Evolutionary conservation across 352 stramenopile genomes (phyloP).

Genomic region (Globisporangium nagaii): DNA sequence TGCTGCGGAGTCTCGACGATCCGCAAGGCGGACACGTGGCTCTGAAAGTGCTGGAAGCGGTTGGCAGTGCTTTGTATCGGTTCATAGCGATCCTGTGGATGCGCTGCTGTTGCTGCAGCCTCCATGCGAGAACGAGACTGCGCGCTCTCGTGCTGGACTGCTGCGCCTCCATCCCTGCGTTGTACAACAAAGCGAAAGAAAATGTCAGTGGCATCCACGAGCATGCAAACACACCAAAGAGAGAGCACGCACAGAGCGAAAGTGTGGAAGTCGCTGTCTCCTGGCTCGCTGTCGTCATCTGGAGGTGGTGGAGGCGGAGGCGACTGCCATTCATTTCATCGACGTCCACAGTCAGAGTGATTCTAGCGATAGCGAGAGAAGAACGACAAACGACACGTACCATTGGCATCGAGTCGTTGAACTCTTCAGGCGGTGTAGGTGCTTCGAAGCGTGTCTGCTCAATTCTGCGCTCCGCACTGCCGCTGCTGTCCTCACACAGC

Average conservation of each 20-base stretch:
- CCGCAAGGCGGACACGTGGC: slow-evolving; percentile 23
- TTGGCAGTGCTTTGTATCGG: not conserved
- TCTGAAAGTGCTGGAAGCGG: slow-evolving; percentile 35
- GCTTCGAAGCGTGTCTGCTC: no score
- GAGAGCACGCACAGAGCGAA: slow-evolving; percentile 20
- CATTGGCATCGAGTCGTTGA: not conserved
- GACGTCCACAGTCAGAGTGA: not conserved
- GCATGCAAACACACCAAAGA: not conserved
- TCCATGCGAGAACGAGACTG: not conserved
- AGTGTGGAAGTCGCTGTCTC: slow-evolving; percentile 18
- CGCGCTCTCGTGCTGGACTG: not conserved
- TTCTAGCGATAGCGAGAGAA: not conserved
- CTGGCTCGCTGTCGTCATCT: slow-evolving; percentile 33
- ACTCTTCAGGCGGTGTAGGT: no score
- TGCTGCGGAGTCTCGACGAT: slow-evolving; percentile 16
- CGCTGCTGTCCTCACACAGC: no score
- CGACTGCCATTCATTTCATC: slow-evolving; percentile 13
- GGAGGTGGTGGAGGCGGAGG: slow-evolving; percentile 43
- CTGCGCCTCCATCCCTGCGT: slow-evolving; percentile 1
- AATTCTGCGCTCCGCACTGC: no score
- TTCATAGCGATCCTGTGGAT: not conserved
- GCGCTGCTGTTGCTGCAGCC: not conserved
- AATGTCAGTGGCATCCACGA: not conserved
- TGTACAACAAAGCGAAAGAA: not conserved
- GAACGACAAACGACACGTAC: not conserved